Percentiles rank a stretch among this genome's conserved stretches.
Conservation (phyloP, 805 yeast genomes). For the Novakomyces olei region DNA sequence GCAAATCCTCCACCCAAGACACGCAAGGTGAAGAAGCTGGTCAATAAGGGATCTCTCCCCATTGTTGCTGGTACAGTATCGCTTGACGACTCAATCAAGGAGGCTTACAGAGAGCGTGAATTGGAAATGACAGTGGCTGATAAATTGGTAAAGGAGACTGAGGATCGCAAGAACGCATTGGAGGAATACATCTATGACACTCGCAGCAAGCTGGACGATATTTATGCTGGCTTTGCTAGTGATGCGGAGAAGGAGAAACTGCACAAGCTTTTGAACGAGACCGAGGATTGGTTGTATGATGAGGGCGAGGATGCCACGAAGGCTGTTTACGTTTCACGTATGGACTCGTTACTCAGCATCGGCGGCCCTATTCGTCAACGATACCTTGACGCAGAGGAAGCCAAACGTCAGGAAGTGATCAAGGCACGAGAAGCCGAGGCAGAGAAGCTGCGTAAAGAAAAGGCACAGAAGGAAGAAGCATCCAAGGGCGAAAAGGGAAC, state of each 20-base stretch:
- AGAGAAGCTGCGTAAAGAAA: slow-evolving; percentile 67
- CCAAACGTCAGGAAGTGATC: slow-evolving; percentile 67
- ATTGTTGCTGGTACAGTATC: slow-evolving; percentile 33
- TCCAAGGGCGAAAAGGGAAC: slow-evolving; percentile 13
- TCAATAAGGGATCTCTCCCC: slow-evolving; percentile 62
- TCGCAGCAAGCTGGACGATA: slow-evolving; percentile 89
- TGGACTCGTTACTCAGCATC: slow-evolving; percentile 83
- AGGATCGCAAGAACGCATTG: slow-evolving; percentile 91
- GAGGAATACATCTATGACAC: slow-evolving; percentile 97
- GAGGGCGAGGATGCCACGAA: slow-evolving; percentile 92
- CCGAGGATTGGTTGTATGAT: slow-evolving; percentile 97
- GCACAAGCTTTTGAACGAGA: slow-evolving; percentile 45
- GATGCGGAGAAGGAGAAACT: slow-evolving; percentile 75
- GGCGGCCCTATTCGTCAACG: slow-evolving; percentile 94
- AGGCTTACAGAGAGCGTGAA: slow-evolving; percentile 58
- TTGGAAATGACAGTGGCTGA: slow-evolving; percentile 67
- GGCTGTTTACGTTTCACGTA: slow-evolving; percentile 92
- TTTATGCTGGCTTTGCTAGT: slow-evolving; percentile 68
- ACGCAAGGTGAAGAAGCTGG: slow-evolving; percentile 76
- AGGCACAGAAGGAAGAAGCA: slow-evolving; percentile 35
- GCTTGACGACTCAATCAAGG: slow-evolving; percentile 40
- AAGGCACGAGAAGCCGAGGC: slow-evolving; percentile 52
- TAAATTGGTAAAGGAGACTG: slow-evolving; percentile 93
- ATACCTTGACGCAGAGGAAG: slow-evolving; percentile 85
- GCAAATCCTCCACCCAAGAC: slow-evolving; percentile 63